Evolutionary conservation across 805 yeast species (phyloP).

Genomic region (Tanozyma kutaoensis): DNA sequence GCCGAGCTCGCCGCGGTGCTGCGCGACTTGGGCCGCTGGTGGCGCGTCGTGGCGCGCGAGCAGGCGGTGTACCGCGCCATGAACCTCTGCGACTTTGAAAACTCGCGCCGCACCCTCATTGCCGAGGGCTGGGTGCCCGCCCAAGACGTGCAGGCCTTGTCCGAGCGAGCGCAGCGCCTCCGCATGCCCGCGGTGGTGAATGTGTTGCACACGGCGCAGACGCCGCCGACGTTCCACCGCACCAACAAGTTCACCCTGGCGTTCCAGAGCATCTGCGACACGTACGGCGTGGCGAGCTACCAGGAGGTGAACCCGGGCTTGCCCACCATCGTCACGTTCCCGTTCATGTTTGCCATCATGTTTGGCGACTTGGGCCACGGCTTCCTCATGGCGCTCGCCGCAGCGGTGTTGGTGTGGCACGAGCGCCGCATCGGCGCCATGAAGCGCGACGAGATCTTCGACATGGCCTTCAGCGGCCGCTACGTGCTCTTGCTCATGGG

Average conservation of each 20-base stretch:
- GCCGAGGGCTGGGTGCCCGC: conserved; percentile 6
- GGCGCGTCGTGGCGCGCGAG: too few species aligned
- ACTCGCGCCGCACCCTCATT: too few species aligned
- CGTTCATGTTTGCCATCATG: conserved; percentile 76
- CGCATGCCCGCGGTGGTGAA: conserved; percentile 18
- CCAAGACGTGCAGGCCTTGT: conserved; percentile 51
- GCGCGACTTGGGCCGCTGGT: conserved; percentile 38
- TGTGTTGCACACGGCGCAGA: conserved; percentile 48
- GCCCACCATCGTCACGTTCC: conserved; percentile 64
- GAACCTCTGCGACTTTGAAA: too few species aligned
- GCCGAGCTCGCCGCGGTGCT: conserved; percentile 74
- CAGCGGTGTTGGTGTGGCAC: conserved; percentile 37
- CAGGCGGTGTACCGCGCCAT: too few species aligned
- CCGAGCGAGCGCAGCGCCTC: too few species aligned
- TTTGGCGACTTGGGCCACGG: conserved; percentile 79
- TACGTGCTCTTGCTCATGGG: conserved; percentile 64
- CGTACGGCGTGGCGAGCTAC: conserved; percentile 68
- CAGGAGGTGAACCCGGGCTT: conserved; percentile 67
- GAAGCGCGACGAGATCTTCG: conserved; percentile 60
- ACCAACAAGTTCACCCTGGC: conserved; percentile 59
- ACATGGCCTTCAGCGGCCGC: conserved; percentile 64
- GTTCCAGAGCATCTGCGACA: conserved; percentile 59
- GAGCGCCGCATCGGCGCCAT: conserved; percentile 38
- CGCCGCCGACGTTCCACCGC: conserved; percentile 62
- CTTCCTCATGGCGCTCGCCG: conserved; percentile 44